Evolutionary conservation across 257 asterid genomes (phyloP), one percentile per base, ranked within the genome.

Genomic region (Haberlea rhodopensis): DNA sequence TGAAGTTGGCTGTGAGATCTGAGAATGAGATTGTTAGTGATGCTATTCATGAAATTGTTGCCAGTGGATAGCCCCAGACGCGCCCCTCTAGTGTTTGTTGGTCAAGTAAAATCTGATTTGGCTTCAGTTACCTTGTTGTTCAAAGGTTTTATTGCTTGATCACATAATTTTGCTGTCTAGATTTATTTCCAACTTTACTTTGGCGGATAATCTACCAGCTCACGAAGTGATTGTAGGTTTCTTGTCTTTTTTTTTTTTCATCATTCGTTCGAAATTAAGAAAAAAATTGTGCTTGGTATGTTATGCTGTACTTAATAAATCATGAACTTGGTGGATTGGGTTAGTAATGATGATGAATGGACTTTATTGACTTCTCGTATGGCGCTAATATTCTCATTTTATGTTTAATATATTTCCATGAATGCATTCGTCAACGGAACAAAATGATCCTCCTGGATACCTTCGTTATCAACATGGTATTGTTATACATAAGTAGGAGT

Each of bases 1-100:
- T 94, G 99, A 94, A 94, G 71, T 75, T 94, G 80, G 85, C 88
- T 2, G 99, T 86, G 73, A 90, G 97, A 81, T 85, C 99, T 0
- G 96, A 94, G 22, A 96, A 94, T 54, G 85, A 71, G 70, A 83
- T 68, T 49, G 94, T 88, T 37, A 88, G 99, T 31, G 94, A 85
- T 31, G 91, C 97, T 22, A 84, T 94, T 57, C 99, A 94, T 68
- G 99, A 94, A 74, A 86, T 94, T 34, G 96, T 94, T 66, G 95
- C 91, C 60, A 88, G 95, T 77, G 97, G 97, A 62, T 94, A 82
- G 71, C 20, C 51, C 51, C 16, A 43, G 16, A 7, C 20, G 20
- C 51, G 19, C 46, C 5, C 51, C 0, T 16, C 51, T 20, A 0
- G 2, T 43, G 51, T 43, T 15, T 43, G 51, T 40, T 43, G 51